Evolutionary conservation across 495 filamentous ascomycete genomes (phyloP).

Genomic region (Amorphotheca resinae): DNA sequence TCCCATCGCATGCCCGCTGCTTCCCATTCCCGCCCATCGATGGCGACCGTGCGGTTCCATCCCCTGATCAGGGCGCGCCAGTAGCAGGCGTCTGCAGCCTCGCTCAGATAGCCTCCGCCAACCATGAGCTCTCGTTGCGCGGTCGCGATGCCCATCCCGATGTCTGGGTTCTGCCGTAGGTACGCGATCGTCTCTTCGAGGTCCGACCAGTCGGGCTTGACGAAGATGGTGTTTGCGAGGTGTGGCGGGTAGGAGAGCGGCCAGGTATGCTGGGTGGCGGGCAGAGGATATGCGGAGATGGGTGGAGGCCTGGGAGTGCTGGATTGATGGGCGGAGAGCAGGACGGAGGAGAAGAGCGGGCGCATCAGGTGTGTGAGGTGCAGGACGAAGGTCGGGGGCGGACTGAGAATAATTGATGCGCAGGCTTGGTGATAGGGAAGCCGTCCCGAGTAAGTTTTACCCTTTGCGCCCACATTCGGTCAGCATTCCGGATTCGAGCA

Average conservation of each 20-base stretch:
- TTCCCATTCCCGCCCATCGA: constrained; percentile 14
- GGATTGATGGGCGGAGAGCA: constrained; percentile 10
- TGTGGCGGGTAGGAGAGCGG: constrained; percentile 23
- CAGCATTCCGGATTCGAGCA: not conserved
- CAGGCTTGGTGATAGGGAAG: constrained; percentile 43
- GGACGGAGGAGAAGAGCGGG: constrained; percentile 28
- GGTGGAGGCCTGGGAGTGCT: constrained; percentile 2
- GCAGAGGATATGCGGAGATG: not conserved
- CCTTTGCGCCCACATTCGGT: constrained; percentile 18
- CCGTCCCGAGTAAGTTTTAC: constrained; percentile 44
- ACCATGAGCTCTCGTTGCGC: constrained; percentile 33
- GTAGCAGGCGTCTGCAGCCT: constrained; percentile 40
- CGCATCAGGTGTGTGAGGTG: constrained; percentile 35
- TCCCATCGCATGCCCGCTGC: constrained; percentile 12
- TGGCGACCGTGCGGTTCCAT: constrained; percentile 30
- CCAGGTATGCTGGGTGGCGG: constrained; percentile 19
- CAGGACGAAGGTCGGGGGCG: constrained; percentile 37
- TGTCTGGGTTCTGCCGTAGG: constrained; percentile 28
- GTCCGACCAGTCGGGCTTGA: constrained; percentile 39
- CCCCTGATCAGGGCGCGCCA: constrained; percentile 37
- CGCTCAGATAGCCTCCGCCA: constrained; percentile 31
- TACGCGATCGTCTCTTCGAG: constrained; percentile 31
- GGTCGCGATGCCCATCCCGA: constrained; percentile 36
- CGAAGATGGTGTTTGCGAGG: constrained; percentile 40
- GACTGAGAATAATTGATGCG: constrained; percentile 32